Conservation (phyloP, 2,329 filamentous ascomycete genomes). For the Didymella glomerata region DNA sequence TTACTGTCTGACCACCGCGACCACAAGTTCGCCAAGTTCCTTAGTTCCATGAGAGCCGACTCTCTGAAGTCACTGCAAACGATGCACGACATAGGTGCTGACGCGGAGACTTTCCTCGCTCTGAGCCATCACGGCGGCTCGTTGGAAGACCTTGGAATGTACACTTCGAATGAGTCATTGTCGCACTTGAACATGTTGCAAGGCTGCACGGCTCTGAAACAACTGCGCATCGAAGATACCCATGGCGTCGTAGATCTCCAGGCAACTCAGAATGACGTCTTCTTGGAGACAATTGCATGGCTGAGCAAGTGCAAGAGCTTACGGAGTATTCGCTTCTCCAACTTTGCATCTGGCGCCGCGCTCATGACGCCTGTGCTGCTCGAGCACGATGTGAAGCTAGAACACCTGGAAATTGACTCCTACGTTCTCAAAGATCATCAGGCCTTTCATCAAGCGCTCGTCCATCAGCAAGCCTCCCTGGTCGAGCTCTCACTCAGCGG, state of each 20-base stretch:
- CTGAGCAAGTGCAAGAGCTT: constrained; percentile 63
- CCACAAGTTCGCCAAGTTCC: constrained; percentile 65
- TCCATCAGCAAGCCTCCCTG: constrained; percentile 61
- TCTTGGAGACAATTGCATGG: constrained; percentile 63
- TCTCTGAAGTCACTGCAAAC: constrained; percentile 67
- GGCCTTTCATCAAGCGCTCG: constrained; percentile 62
- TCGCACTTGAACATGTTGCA: constrained; percentile 60
- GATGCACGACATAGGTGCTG: constrained; percentile 64
- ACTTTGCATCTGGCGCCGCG: constrained; percentile 62
- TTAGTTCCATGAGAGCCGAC: constrained; percentile 64
- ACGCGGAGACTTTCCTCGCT: constrained; percentile 62
- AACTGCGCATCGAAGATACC: constrained; percentile 59
- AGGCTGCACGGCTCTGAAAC: constrained; percentile 59
- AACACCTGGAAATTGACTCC: constrained; percentile 58
- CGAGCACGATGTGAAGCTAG: constrained; percentile 58
- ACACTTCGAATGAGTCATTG: constrained; percentile 59
- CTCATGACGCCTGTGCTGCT: constrained; percentile 61
- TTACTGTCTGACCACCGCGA: constrained; percentile 60
- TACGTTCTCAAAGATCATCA: constrained; percentile 60
- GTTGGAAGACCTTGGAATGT: constrained; percentile 63
- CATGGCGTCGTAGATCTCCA: constrained; percentile 58
- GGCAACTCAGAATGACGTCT: constrained; percentile 61
- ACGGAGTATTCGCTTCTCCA: constrained; percentile 59
- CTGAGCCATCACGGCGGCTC: constrained; percentile 63
- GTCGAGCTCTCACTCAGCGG: constrained; percentile 57